These are phyloP conservation scores for Penicillium flavigenum DNA, from an alignment of 495 filamentous ascomycete genomes.

Conservation along the genomic window DNA sequence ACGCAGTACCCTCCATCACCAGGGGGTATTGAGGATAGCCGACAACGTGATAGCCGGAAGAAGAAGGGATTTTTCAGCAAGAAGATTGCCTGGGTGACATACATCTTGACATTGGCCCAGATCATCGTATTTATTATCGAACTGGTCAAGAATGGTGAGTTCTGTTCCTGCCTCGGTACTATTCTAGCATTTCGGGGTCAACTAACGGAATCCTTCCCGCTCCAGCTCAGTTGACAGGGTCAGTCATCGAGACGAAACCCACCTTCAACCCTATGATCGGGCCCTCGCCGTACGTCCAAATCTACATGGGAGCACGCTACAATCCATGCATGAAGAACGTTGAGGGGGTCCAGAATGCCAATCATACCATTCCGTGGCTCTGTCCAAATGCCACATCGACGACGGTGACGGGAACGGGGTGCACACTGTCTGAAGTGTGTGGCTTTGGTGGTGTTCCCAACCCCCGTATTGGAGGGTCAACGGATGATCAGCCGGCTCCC, in stretches of 20 bases:
- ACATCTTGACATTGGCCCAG: slow-evolving; percentile 73
- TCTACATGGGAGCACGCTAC: slow-evolving; percentile 95
- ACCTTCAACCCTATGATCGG: slow-evolving; percentile 96
- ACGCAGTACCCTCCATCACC: slow-evolving; percentile 43
- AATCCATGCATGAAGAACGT: slow-evolving; percentile 92
- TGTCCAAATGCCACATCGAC: slow-evolving; percentile 72
- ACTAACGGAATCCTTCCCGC: slow-evolving; percentile 15
- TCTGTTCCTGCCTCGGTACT: background rate
- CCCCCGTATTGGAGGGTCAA: slow-evolving; percentile 42
- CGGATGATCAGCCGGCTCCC: slow-evolving; percentile 55
- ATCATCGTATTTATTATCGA: slow-evolving; percentile 87
- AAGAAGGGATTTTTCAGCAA: slow-evolving; percentile 55
- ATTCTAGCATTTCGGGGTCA: background rate
- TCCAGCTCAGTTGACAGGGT: slow-evolving; percentile 45
- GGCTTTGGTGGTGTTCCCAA: slow-evolving; percentile 74
- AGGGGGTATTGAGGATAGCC: slow-evolving; percentile 24
- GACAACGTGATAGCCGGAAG: slow-evolving; percentile 23
- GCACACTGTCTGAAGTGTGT: slow-evolving; percentile 75
- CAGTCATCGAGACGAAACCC: slow-evolving; percentile 82
- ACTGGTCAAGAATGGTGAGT: slow-evolving; percentile 75
- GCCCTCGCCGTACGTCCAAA: slow-evolving; percentile 82
- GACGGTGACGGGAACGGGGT: slow-evolving; percentile 41
- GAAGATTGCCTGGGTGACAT: slow-evolving; percentile 79
- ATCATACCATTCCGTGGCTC: slow-evolving; percentile 56
- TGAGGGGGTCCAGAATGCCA: slow-evolving; percentile 59